phyloP scores from a whole-genome alignment of 495 filamentous ascomycete species.

The Penicillium robsamsonii region DNA sequence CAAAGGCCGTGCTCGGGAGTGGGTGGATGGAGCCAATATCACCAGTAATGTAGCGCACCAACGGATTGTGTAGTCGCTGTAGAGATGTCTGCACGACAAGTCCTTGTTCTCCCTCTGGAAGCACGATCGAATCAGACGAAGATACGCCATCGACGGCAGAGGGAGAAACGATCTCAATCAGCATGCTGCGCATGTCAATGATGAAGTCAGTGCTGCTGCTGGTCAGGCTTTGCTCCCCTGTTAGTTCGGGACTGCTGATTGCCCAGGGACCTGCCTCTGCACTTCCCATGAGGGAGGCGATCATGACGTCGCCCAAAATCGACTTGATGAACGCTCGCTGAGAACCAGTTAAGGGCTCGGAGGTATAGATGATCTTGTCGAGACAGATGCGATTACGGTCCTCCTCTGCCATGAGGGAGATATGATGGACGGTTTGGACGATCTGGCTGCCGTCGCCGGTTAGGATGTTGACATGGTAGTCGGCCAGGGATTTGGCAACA shows the following conservation, averaged over 20 bases:
- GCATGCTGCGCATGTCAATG: slow-evolving; percentile 30
- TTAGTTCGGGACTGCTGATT: slow-evolving; percentile 18
- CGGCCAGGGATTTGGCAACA: slow-evolving; percentile 15
- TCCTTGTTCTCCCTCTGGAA: slow-evolving; percentile 28
- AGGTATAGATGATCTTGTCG: slow-evolving; percentile 31
- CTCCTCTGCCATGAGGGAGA: slow-evolving; percentile 20
- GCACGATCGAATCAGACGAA: neutral
- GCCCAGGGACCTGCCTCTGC: slow-evolving; percentile 31
- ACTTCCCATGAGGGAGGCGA: slow-evolving; percentile 28
- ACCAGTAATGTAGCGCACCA: slow-evolving; percentile 41
- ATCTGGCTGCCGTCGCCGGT: slow-evolving; percentile 27
- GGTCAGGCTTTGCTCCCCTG: neutral
- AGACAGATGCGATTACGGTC: slow-evolving; percentile 9
- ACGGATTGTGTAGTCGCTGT: slow-evolving; percentile 33
- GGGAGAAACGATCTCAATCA: slow-evolving; percentile 31
- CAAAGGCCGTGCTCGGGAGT: slow-evolving; percentile 10
- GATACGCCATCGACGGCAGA: slow-evolving; percentile 1
- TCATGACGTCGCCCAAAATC: slow-evolving; percentile 17
- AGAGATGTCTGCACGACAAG: slow-evolving; percentile 38
- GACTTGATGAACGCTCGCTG: slow-evolving; percentile 16
- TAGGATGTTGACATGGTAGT: slow-evolving; percentile 29
- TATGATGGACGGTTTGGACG: slow-evolving; percentile 20
- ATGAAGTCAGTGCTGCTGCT: slow-evolving; percentile 24
- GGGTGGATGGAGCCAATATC: slow-evolving; percentile 38
- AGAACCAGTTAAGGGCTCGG: slow-evolving; percentile 23